phyloP scores from a whole-genome alignment of 139 green algal species.

The Closterium sp. region DNA sequence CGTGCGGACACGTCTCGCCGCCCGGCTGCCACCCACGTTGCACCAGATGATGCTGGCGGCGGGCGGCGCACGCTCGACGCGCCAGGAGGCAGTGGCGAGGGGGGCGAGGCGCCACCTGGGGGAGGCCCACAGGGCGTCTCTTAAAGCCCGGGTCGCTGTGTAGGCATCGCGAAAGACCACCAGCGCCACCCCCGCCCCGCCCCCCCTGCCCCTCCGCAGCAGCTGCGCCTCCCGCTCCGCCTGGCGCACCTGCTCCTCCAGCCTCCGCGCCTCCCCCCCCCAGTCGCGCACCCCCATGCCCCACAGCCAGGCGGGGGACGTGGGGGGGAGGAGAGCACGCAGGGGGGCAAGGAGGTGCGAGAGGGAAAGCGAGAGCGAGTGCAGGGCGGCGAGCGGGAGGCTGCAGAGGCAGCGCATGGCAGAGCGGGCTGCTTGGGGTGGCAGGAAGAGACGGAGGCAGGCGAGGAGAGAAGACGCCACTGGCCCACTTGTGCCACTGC shows the following conservation, averaged over 20 bases:
- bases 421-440: not conserved
- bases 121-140: constrained; percentile 11
- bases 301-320: constrained; percentile 8
- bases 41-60: constrained; percentile 21
- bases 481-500: not conserved
- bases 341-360: not conserved
- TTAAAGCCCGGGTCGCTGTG: constrained; percentile 32
- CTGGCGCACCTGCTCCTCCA: constrained; percentile 2
- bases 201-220: not conserved
- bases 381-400: not conserved
- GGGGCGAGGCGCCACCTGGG: not conserved
- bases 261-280: constrained; percentile 25
- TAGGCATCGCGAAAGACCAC: constrained; percentile 46
- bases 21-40: constrained; percentile 32
- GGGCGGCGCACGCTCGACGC: constrained; percentile 20
- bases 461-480: not conserved
- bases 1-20: not conserved
- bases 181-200: constrained; percentile 43
- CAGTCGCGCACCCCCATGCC: constrained; percentile 2
- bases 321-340: not conserved
- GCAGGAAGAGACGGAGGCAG: constrained; percentile 2
- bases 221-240: constrained; percentile 7
- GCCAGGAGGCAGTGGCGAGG: constrained; percentile 24
- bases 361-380: not conserved
- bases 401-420: not conserved